phyloP scores from a whole-genome alignment of 192 early-diverging fungal species.

The Rhizophagus clarus region DNA sequence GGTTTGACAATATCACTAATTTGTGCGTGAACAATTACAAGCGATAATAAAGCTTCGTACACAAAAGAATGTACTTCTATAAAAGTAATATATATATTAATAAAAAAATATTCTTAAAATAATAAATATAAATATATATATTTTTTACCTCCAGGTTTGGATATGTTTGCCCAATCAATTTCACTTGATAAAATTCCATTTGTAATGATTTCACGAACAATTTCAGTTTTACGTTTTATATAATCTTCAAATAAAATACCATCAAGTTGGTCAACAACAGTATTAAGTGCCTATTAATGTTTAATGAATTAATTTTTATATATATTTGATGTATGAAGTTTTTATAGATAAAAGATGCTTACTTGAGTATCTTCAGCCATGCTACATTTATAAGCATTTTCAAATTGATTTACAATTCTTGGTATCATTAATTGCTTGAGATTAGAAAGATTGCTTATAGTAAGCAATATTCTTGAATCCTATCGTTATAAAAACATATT shows the following conservation, averaged over 20 bases:
- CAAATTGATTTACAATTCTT: constrained; percentile 72
- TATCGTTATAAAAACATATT: constrained; percentile 34
- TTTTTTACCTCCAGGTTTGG: constrained; percentile 69
- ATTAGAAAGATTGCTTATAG: constrained; percentile 82
- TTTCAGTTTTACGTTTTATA: constrained; percentile 71
- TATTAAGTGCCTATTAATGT: constrained; percentile 62
- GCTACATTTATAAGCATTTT: constrained; percentile 64
- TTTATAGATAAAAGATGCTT: background rate
- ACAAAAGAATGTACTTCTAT: constrained; percentile 87
- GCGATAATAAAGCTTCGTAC: constrained; percentile 77
- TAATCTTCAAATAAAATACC: constrained; percentile 85
- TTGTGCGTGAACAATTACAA: constrained; percentile 91
- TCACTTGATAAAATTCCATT: constrained; percentile 85
- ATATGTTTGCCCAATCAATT: constrained; percentile 81
- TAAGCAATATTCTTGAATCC: constrained; percentile 76
- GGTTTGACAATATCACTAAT: constrained; percentile 82
- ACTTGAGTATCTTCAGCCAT: constrained; percentile 63
- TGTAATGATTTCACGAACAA: constrained; percentile 70
- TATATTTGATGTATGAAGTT: too few relatives aligned
- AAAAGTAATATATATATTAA: constrained; percentile 11
- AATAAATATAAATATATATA: background rate
- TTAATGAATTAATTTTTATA: background rate
- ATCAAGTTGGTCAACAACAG: constrained; percentile 78
- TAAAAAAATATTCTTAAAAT: constrained; percentile 7
- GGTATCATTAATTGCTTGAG: constrained; percentile 73